Conservation (phyloP, 2,329 filamentous ascomycete species). For the Phialocephala sp. region DNA sequence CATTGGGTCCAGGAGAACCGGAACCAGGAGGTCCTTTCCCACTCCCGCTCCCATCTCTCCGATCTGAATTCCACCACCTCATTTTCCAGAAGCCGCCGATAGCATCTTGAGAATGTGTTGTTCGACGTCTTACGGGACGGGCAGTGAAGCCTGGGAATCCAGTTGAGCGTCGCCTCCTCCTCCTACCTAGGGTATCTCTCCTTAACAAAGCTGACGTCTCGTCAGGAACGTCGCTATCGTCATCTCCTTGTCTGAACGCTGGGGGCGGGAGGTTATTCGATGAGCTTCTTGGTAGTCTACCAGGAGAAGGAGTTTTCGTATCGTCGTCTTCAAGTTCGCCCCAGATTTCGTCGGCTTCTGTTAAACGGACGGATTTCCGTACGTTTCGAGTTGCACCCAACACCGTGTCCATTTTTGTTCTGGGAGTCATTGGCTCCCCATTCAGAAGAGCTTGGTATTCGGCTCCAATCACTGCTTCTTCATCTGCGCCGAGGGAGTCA, state of each 20-base stretch:
- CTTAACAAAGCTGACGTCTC: conserved; percentile 38
- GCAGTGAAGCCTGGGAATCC: conserved; percentile 67
- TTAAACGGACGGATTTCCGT: conserved; percentile 42
- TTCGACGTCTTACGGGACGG: conserved; percentile 45
- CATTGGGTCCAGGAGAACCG: conserved; percentile 18
- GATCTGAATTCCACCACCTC: conserved; percentile 55
- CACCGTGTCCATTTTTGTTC: conserved; percentile 41
- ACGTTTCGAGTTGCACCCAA: conserved; percentile 38
- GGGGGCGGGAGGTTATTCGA: conserved; percentile 23
- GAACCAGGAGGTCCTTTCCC: conserved; percentile 31
- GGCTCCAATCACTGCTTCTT: conserved; percentile 41
- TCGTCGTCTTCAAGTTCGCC: conserved; percentile 82
- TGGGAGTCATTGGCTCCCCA: conserved; percentile 40
- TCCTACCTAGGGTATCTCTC: conserved; percentile 34
- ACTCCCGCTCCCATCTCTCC: conserved; percentile 16
- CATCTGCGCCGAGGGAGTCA: conserved; percentile 53
- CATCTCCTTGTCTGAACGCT: conserved; percentile 11
- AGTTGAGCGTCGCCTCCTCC: conserved; percentile 61
- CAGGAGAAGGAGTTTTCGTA: conserved; percentile 39
- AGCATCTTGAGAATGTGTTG: conserved; percentile 54
- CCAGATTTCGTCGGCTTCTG: conserved; percentile 84
- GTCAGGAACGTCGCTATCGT: conserved; percentile 28
- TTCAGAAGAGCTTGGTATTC: conserved; percentile 40
- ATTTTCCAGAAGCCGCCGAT: conserved; percentile 59
- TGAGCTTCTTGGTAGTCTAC: conserved; percentile 25